Evolutionary conservation across 495 filamentous ascomycete species (phyloP), one percentile per base, ranked within the genome.

Genomic region (Darksidea phi): DNA sequence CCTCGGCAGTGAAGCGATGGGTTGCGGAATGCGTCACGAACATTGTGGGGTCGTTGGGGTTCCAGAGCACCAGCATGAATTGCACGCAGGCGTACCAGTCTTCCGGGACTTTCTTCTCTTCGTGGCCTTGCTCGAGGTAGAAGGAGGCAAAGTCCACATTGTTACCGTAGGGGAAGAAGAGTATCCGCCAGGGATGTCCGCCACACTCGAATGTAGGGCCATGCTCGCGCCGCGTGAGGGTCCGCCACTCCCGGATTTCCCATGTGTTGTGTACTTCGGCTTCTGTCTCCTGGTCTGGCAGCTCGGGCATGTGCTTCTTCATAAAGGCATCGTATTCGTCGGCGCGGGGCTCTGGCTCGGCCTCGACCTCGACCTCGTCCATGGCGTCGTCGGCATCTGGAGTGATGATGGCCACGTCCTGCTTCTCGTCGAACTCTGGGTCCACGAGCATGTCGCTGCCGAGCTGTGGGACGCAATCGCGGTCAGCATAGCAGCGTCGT

Each of bases 1-100:
- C 94, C 20, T 97, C 93, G 41, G 86, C 87, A 11, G 89, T 96
- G 71, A 96, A 99, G 53, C 94, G 86, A 68, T 99, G 94, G 57
- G 90, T 90, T 4, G 86, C 86, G 5, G 78, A 62, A 63, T 89
- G 92, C 48, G 83, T 80, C 37, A 81, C 75, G 69, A 85, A 87
- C 58, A 96, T 82, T 25, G 84, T 81, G 6, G 94, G 91, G 62
- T 96, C 90, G 64, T 91, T 90, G 38, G 86, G 85, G 73, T 96
- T 99, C 86, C 89, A 97, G 56, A 99, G 74, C 11, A 97, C 93
- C 57, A 99, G 76, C 20, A 84, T 87, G 73, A 99, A 99, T 68
- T 97, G 94, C 56, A 95, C 92, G 70, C 94, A 99, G 59, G 90
- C 91, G 71, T 91, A 92, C 90, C 91, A 97, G 67, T 91, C 88